Evolutionary conservation across 148 eudicot genomes (phyloP).

Genomic region (Rhododendron vialii): DNA sequence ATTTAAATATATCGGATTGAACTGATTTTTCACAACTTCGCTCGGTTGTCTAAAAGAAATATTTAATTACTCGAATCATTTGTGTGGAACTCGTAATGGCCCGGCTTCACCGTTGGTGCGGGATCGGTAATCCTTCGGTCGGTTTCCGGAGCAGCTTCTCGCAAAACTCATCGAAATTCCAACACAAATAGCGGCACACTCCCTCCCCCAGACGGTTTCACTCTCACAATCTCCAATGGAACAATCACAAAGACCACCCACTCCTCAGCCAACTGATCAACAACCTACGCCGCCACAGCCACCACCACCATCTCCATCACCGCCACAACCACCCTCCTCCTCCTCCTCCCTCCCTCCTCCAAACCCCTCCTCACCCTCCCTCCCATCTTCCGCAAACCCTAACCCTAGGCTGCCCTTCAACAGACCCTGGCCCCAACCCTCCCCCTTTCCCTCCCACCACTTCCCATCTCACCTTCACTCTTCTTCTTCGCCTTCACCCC

Average conservation of each 20-base stretch:
- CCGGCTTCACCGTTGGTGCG: no score
- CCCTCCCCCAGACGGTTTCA: background rate
- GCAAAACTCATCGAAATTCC: background rate
- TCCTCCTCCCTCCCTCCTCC: conserved; percentile 15
- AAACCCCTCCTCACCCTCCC: conserved; percentile 21
- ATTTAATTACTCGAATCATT: no score
- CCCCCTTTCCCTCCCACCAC: conserved; percentile 26
- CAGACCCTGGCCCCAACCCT: conserved; percentile 50
- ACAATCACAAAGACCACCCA: conserved; percentile 13
- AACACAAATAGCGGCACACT: background rate
- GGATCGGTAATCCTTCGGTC: no score
- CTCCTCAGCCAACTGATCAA: conserved; percentile 23
- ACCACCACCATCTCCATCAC: conserved; percentile 10
- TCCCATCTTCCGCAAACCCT: conserved; percentile 31
- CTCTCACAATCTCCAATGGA: conserved; percentile 12
- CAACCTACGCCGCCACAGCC: conserved; percentile 11
- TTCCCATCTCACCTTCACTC: conserved; percentile 35
- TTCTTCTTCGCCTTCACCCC: conserved; percentile 18
- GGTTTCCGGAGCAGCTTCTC: no score
- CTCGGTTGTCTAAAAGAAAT: no score
- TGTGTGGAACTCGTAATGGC: no score
- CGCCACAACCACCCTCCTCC: conserved; percentile 16
- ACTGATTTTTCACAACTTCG: no score
- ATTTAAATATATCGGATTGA: no score
- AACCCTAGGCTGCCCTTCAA: conserved; percentile 35